These are phyloP conservation scores for Gracilaria gracilis DNA, from an alignment of 23 red algal genomes.

Conservation along the genomic window DNA sequence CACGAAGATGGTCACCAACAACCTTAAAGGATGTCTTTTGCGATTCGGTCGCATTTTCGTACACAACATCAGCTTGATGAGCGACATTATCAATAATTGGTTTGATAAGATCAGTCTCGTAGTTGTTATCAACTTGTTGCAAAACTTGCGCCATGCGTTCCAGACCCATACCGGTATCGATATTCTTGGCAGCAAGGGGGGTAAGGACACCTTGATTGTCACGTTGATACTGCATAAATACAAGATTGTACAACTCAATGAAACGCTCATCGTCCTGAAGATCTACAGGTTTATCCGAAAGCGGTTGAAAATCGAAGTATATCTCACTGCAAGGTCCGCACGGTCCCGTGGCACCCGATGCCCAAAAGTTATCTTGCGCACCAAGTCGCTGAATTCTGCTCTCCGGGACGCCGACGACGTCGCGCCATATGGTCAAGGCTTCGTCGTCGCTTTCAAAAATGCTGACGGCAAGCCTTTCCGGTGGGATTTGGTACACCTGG, in stretches of 20 bases:
- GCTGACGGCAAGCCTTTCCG: constrained; percentile 78
- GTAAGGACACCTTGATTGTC: constrained; percentile 64
- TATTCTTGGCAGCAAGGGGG: constrained; percentile 82
- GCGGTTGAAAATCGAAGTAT: constrained; percentile 91
- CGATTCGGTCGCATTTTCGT: constrained; percentile 21
- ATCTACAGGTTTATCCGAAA: constrained; percentile 46
- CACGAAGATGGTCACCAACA: constrained; percentile 92
- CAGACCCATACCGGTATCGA: constrained; percentile 98
- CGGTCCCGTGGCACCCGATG: constrained; percentile 90
- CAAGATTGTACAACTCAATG: constrained; percentile 98
- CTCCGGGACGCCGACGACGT: constrained; percentile 81
- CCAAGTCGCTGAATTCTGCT: constrained; percentile 79
- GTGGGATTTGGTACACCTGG: constrained; percentile 89
- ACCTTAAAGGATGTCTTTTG: constrained; percentile 84
- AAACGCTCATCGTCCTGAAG: constrained; percentile 87
- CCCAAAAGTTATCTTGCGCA: constrained; percentile 95
- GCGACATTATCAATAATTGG: constrained; percentile 81
- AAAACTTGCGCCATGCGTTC: constrained; percentile 93
- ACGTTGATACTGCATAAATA: constrained; percentile 96
- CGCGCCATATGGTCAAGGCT: constrained; percentile 85
- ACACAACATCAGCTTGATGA: constrained; percentile 40
- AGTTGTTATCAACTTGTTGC: constrained; percentile 91
- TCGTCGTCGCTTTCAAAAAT: constrained; percentile 93
- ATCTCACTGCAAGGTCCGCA: constrained; percentile 99
- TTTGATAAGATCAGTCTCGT: constrained; percentile 94